These are phyloP conservation scores for Fusarium incarnatum DNA, from an alignment of 2,329 filamentous ascomycete species.

Conservation along the genomic window DNA sequence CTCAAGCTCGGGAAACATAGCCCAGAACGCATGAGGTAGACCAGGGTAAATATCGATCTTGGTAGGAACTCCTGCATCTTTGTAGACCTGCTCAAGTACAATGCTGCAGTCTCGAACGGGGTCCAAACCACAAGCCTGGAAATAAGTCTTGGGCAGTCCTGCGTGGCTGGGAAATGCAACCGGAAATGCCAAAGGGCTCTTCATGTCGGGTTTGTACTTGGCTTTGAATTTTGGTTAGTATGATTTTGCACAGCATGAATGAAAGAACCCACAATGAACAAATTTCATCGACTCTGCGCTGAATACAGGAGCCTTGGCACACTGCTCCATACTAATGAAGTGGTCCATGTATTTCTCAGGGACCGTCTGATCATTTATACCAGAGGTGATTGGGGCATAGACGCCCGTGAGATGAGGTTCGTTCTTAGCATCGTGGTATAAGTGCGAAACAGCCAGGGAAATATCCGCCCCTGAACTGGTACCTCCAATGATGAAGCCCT, in stretches of 20 bases:
- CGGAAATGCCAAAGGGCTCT: conserved; percentile 45
- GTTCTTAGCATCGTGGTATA: conserved; percentile 34
- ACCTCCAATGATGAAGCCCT: conserved; percentile 42
- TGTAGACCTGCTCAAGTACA: conserved; percentile 48
- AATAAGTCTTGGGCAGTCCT: conserved; percentile 49
- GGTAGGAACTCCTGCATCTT: conserved; percentile 45
- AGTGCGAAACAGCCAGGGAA: conserved; percentile 42
- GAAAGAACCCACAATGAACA: conserved; percentile 34
- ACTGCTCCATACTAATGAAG: conserved; percentile 48
- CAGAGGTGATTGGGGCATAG: conserved; percentile 42
- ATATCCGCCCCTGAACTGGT: conserved; percentile 48
- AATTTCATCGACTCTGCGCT: conserved; percentile 41
- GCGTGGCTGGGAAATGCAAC: conserved; percentile 35
- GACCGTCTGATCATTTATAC: conserved; percentile 35
- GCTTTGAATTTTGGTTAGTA: conserved; percentile 25
- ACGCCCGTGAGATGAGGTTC: conserved; percentile 45
- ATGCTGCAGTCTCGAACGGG: conserved; percentile 47
- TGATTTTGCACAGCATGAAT: background rate
- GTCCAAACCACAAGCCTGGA: conserved; percentile 49
- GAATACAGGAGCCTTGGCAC: conserved; percentile 42
- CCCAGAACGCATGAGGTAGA: conserved; percentile 49
- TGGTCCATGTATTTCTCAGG: conserved; percentile 47
- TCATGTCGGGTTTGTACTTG: conserved; percentile 43
- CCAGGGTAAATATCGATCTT: conserved; percentile 48
- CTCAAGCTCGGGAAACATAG: conserved; percentile 39